Evolutionary conservation across 176 grass and related monocot genomes (phyloP), one percentile per base, ranked within the genome.

Genomic region (Cymbopogon citratus): DNA sequence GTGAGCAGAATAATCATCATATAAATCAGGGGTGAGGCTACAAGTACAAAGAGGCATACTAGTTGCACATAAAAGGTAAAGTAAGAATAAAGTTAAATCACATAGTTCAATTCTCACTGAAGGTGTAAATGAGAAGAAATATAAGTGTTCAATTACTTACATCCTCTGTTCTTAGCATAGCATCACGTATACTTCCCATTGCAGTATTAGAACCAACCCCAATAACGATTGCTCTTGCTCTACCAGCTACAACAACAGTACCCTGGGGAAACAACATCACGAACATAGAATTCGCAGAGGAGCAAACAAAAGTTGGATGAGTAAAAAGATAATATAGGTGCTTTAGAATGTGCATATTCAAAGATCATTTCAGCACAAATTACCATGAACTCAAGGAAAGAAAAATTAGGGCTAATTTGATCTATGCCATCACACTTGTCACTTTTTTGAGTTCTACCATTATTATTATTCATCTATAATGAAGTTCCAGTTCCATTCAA

Each of bases 171-270:
- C 84, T 92, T 81, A 98, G 81, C 90, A 98, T 98, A 73, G 92
- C 96, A 91, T 98, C 96, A 71, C 96, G 96, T 83, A 98, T 98
- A 72, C 92, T 98, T 75, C 96, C 96, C 91, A 98, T 93, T 79
- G 96, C 96, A 83, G 96, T 98, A 78, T 91, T 95, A 64, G 92
- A 95, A 44, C 96, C 96, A 75, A 98, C 89, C 36, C 96, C 96
- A 75, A 85, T 79, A 35, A 98, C 96, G 73, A 98, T 77, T 80
- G 96, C 91, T 93, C 92, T 93, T 69, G 96, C 96, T 89, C 90
- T 91, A 76, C 96, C 96, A 88, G 89, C 90, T 59, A 95, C 96
- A 59, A 98, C 92, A 83, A 98, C 89, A 63, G 96, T 98, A 26
- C 96, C 96, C 96, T 98, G 78, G 34, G 63, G 73, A 84, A 60